phyloP scores from a whole-genome alignment of 257 asterid species.

The Forsythia viridissima region DNA sequence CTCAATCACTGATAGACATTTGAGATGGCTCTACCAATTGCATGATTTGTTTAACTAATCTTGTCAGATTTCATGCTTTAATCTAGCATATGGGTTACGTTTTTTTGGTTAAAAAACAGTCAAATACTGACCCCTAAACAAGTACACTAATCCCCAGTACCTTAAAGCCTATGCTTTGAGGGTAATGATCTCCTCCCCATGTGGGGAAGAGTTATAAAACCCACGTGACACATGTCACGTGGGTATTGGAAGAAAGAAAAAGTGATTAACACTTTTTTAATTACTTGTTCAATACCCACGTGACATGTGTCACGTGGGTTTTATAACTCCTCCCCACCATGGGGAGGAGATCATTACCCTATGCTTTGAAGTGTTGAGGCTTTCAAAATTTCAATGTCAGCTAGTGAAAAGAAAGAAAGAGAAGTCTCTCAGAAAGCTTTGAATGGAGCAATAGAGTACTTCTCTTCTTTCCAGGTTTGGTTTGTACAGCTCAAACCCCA shows the following conservation, averaged over 20 bases:
- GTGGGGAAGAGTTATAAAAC: no score
- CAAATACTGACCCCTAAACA: slow-evolving; percentile 27
- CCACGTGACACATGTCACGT: no score
- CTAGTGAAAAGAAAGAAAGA: slow-evolving; percentile 23
- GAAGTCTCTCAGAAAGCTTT: slow-evolving; percentile 23
- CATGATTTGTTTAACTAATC: slow-evolving; percentile 5
- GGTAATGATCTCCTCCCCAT: no score
- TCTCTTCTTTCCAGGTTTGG: slow-evolving; percentile 32
- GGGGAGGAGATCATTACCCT: no score
- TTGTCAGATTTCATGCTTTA: slow-evolving; percentile 17
- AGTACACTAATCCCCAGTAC: slow-evolving; percentile 35
- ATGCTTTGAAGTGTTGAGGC: slow-evolving; percentile 5
- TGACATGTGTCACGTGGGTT: no score
- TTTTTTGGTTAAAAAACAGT: slow-evolving; percentile 22
- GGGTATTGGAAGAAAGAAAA: no score
- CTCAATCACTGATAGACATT: slow-evolving; percentile 36
- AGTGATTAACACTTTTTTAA: no score
- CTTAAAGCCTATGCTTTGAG: slow-evolving; percentile 13
- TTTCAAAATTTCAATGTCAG: slow-evolving; percentile 20
- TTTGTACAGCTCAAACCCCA: background rate
- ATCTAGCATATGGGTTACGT: slow-evolving; percentile 22
- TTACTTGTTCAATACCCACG: no score
- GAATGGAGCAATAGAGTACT: slow-evolving; percentile 32
- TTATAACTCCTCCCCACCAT: no score
- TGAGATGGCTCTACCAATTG: slow-evolving; percentile 22